Percentiles rank a stretch among this genome's conserved stretches.
phyloP scores from a whole-genome alignment of 2,329 filamentous ascomycete genomes.

The Aspergillus tanneri region DNA sequence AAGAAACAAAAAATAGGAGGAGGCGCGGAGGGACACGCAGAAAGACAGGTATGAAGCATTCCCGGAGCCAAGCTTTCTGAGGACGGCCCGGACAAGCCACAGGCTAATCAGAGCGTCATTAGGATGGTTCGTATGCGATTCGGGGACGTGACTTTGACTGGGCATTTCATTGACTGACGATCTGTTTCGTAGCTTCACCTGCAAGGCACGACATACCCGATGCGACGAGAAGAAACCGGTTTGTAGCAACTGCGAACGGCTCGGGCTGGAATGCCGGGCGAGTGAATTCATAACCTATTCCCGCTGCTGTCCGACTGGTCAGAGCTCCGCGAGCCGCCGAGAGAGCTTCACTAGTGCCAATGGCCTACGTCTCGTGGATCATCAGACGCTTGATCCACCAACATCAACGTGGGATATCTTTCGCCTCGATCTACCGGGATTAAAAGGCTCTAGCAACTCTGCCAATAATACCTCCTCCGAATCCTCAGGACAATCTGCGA shows the following conservation, averaged over 20 bases:
- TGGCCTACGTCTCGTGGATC: too few relatives aligned
- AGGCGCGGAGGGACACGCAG: not conserved
- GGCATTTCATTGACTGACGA: not conserved
- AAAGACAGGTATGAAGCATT: not conserved
- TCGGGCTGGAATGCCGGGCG: not conserved
- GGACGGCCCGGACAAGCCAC: too few relatives aligned
- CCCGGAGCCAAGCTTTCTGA: not conserved
- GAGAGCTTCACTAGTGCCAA: not conserved
- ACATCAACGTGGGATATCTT: conserved; percentile 1
- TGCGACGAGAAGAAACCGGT: conserved; percentile 7
- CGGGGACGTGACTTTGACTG: not conserved
- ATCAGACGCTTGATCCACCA: not conserved
- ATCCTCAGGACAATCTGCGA: not conserved
- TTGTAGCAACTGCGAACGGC: conserved; percentile 6
- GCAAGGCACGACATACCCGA: conserved; percentile 1
- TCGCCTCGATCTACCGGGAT: not conserved
- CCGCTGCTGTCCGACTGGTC: not conserved
- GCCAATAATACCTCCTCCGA: not conserved
- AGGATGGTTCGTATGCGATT: not conserved
- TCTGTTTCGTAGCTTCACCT: not conserved
- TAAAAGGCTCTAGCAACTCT: not conserved
- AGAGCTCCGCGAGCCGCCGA: not conserved
- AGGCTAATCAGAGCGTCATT: not conserved
- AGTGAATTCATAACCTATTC: conserved; percentile 2
- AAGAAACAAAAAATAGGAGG: not conserved